These are phyloP conservation scores for Silene latifolia DNA, from an alignment of 148 eudicot species.

Conservation along the genomic window DNA sequence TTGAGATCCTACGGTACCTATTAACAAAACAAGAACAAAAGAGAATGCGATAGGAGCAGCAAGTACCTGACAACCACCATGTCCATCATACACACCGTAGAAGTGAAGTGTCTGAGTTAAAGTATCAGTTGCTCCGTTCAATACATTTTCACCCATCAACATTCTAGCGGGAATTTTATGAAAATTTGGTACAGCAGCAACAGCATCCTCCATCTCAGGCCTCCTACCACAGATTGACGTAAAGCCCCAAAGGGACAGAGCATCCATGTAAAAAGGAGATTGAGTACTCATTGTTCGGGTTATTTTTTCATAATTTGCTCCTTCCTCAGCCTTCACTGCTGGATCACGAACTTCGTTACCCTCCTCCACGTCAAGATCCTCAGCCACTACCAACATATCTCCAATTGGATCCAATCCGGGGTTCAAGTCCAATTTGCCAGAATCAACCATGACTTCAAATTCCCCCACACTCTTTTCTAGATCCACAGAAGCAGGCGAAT, in stretches of 20 bases:
- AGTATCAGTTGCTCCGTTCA: conserved; percentile 32
- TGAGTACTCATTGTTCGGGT: conserved; percentile 35
- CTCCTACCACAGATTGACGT: conserved; percentile 45
- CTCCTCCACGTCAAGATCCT: conserved; percentile 34
- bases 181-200: conserved; percentile 35
- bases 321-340: conserved; percentile 22
- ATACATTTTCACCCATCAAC: conserved; percentile 30
- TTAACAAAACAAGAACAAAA: not conserved
- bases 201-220: conserved; percentile 57
- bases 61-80: conserved; percentile 58
- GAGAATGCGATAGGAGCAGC: not conserved
- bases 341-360: conserved; percentile 29
- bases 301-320: conserved; percentile 33
- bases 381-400: conserved; percentile 36
- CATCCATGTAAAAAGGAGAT: conserved; percentile 23
- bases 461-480: conserved; percentile 20
- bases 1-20: not conserved
- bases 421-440: conserved; percentile 27
- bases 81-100: conserved; percentile 65
- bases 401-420: conserved; percentile 22
- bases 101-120: conserved; percentile 35
- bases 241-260: conserved; percentile 54
- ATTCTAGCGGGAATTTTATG: conserved; percentile 41
- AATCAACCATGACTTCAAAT: conserved; percentile 25
- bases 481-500: conserved; percentile 17